phyloP scores from a whole-genome alignment of 306 rosid genomes.

The Corylus americana region DNA sequence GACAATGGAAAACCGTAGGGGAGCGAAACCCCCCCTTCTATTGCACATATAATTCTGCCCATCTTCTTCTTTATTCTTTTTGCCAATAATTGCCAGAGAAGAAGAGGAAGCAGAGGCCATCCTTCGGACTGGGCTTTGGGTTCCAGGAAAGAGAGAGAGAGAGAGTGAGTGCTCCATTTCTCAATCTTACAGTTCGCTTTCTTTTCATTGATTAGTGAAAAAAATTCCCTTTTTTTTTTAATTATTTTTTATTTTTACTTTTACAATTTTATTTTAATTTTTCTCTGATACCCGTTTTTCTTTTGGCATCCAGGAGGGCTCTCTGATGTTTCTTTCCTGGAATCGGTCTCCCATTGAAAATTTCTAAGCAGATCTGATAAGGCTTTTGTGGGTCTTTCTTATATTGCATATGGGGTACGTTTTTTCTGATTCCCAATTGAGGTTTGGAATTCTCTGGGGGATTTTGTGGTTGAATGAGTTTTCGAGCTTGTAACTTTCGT shows the following conservation, averaged over 20 bases:
- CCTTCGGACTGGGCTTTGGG: conserved; percentile 8
- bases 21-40: neutral
- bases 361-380: conserved; percentile 21
- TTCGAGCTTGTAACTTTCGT: neutral
- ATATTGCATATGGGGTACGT: conserved; percentile 59
- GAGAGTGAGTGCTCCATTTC: neutral
- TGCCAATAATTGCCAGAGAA: conserved; percentile 10
- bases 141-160: conserved; percentile 27
- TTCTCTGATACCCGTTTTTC: neutral
- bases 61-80: neutral
- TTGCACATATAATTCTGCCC: neutral
- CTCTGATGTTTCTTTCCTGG: conserved; percentile 36
- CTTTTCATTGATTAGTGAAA: neutral
- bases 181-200: conserved; percentile 23
- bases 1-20: neutral
- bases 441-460: conserved; percentile 13
- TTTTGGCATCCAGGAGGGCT: conserved; percentile 25
- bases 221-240: neutral
- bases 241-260: neutral
- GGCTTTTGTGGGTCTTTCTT: conserved; percentile 32
- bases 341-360: conserved; percentile 21
- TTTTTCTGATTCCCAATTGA: conserved; percentile 30
- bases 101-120: conserved; percentile 5
- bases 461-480: neutral
- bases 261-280: neutral